phyloP scores from a whole-genome alignment of 768 basidiomycete genomes.

The Clitopilus passeckerianus region DNA sequence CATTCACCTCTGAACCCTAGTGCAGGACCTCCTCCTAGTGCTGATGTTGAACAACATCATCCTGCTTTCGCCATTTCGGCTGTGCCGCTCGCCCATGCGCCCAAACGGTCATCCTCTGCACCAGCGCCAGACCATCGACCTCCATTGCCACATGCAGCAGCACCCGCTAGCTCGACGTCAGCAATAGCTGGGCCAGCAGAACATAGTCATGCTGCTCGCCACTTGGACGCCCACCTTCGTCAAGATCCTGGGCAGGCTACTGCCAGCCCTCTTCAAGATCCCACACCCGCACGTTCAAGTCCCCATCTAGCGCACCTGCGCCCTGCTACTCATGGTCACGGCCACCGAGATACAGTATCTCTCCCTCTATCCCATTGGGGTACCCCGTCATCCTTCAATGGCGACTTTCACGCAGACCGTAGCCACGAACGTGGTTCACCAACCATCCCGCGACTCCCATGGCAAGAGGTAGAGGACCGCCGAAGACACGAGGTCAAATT shows the following conservation, averaged over 20 bases:
- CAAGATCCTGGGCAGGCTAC: no score
- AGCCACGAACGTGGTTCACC: no score
- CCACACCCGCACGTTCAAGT: not conserved
- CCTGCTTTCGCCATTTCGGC: conserved; percentile 24
- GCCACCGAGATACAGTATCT: not conserved
- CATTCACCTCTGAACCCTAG: not conserved
- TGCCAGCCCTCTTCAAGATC: not conserved
- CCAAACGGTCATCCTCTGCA: conserved; percentile 59
- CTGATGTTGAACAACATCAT: not conserved
- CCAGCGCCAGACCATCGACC: conserved; percentile 24
- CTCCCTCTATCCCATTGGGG: not conserved
- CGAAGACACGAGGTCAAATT: not conserved
- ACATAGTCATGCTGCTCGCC: not conserved
- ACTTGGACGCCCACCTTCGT: not conserved
- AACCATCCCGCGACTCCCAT: not conserved
- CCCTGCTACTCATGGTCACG: not conserved
- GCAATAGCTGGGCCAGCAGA: not conserved
- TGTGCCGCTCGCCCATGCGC: conserved; percentile 58
- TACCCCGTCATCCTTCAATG: not conserved
- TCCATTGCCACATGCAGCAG: conserved; percentile 8
- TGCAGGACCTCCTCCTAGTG: conserved; percentile 6
- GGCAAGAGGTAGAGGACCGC: not conserved
- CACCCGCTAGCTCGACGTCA: not conserved
- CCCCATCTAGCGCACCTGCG: not conserved
- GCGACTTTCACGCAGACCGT: not conserved